Evolutionary conservation across 2,329 filamentous ascomycete species (phyloP).

Genomic region (Xylaria sp.): DNA sequence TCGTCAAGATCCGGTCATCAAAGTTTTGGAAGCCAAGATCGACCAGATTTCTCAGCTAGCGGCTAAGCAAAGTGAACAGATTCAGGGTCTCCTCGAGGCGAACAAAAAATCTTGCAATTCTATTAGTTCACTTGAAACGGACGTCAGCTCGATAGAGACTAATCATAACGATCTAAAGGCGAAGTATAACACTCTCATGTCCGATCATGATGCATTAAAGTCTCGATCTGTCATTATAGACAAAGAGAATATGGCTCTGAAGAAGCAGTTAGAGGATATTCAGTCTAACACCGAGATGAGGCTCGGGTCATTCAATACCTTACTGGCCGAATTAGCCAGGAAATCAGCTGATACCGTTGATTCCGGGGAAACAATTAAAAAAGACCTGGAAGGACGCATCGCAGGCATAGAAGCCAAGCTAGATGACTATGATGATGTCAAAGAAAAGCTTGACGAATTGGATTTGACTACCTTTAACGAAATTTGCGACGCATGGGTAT

Average conservation of each 20-base stretch:
- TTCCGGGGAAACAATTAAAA: neutral
- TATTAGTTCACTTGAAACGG: constrained; percentile 2
- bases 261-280: constrained; percentile 11
- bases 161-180: constrained; percentile 15
- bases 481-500: constrained; percentile 20
- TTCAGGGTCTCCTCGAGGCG: constrained; percentile 18
- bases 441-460: constrained; percentile 23
- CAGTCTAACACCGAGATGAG: neutral
- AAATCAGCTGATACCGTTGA: neutral
- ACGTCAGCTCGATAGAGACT: neutral
- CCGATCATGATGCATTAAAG: constrained; percentile 9
- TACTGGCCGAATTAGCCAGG: neutral
- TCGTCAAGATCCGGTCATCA: constrained; percentile 22
- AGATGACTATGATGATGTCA: constrained; percentile 12
- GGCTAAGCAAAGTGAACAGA: constrained; percentile 27
- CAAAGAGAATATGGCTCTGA: constrained; percentile 13
- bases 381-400: neutral
- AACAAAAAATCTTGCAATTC: constrained; percentile 8
- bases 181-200: constrained; percentile 25
- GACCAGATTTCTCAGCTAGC: constrained; percentile 26
- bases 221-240: neutral
- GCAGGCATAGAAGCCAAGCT: constrained; percentile 13
- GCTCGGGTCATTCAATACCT: neutral
- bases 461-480: constrained; percentile 16
- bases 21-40: constrained; percentile 33